Evolutionary conservation across 768 basidiomycete species (phyloP).

Genomic region (Tephrocybe sp.): DNA sequence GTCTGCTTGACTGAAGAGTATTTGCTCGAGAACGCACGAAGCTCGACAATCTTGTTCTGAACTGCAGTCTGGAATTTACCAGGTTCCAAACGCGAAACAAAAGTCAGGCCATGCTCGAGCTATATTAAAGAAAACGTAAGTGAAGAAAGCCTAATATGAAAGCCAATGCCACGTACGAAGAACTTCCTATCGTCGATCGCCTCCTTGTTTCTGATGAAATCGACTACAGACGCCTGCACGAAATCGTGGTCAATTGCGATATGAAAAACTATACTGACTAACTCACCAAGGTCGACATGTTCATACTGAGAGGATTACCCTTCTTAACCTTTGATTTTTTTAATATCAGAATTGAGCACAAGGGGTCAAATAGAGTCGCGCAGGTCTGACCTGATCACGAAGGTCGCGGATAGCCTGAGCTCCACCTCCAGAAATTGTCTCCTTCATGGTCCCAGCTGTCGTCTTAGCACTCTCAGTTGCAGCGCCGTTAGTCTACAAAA

Average conservation of each 20-base stretch:
- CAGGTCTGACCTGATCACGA: slow-evolving; percentile 34
- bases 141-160: neutral
- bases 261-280: neutral
- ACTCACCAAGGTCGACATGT: slow-evolving; percentile 42
- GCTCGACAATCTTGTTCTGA: slow-evolving; percentile 49
- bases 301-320: slow-evolving; percentile 31
- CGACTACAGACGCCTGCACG: slow-evolving; percentile 55
- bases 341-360: neutral
- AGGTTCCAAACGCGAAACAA: slow-evolving; percentile 57
- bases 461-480: slow-evolving; percentile 4
- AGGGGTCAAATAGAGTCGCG: neutral
- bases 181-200: slow-evolving; percentile 77
- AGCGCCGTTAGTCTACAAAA: slow-evolving; percentile 15
- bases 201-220: slow-evolving; percentile 55
- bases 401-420: slow-evolving; percentile 38
- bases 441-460: slow-evolving; percentile 7
- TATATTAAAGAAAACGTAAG: slow-evolving; percentile 21
- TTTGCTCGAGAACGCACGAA: slow-evolving; percentile 42
- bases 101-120: slow-evolving; percentile 70
- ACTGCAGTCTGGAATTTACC: slow-evolving; percentile 34
- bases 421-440: slow-evolving; percentile 15
- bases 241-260: neutral
- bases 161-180: slow-evolving; percentile 43
- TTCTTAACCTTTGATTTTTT: slow-evolving; percentile 37
- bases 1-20: neutral